Evolutionary conservation across 2,329 filamentous ascomycete species (phyloP).

Genomic region (Sordariomycetes sp.): DNA sequence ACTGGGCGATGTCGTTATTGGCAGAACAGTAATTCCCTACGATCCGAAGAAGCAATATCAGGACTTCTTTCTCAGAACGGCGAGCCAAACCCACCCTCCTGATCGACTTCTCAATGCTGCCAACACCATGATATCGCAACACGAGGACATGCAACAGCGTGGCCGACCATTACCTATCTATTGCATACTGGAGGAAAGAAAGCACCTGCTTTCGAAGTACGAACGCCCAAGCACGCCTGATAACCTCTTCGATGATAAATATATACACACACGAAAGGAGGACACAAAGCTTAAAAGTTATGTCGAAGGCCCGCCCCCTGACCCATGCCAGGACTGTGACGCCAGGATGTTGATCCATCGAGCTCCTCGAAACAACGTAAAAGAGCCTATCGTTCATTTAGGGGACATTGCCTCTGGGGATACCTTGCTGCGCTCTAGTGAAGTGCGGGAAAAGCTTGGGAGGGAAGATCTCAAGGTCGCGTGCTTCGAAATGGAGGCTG

Average conservation of each 20-base stretch:
- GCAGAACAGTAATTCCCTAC: conserved; percentile 11
- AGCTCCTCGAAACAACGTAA: background rate
- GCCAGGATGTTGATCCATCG: background rate
- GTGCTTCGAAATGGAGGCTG: conserved; percentile 5
- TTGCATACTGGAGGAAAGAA: too few species aligned
- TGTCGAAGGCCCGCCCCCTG: too few species aligned
- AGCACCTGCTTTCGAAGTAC: background rate
- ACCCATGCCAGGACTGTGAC: background rate
- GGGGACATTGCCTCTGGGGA: conserved; percentile 17
- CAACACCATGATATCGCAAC: too few species aligned
- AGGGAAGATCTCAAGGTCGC: background rate
- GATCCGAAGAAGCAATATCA: conserved; percentile 4
- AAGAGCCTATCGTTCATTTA: conserved; percentile 8
- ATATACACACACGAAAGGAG: background rate
- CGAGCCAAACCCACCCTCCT: background rate
- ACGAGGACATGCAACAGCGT: too few species aligned
- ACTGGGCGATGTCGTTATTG: conserved; percentile 13
- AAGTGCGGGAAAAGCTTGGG: conserved; percentile 16
- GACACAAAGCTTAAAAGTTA: too few species aligned
- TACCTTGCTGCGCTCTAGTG: conserved; percentile 19
- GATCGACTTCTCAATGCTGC: background rate
- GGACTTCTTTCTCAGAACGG: background rate
- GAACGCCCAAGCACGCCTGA: background rate
- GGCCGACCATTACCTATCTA: too few species aligned
- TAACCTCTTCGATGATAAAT: background rate